Evolutionary conservation across 371 early-diverging fungal genomes (phyloP).

Genomic region (Cokeromyces recurvatus): DNA sequence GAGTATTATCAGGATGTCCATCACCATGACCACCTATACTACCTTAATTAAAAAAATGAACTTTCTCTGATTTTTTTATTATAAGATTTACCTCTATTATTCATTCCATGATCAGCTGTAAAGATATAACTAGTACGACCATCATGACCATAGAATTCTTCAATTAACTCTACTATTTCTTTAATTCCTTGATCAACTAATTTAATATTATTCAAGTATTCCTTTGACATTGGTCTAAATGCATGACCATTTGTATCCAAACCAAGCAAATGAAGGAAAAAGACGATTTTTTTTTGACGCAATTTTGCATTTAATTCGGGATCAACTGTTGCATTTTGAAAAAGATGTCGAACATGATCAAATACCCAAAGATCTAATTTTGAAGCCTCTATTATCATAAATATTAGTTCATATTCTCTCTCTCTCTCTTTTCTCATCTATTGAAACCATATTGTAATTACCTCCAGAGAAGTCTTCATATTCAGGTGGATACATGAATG

Average conservation of each 20-base stretch:
- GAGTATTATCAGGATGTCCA: slow-evolving; percentile 92
- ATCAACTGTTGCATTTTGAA: slow-evolving; percentile 42
- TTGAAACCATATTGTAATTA: too few relatives aligned
- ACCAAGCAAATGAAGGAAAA: slow-evolving; percentile 92
- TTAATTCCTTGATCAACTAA: slow-evolving; percentile 77
- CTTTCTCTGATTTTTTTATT: too few relatives aligned
- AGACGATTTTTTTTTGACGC: slow-evolving; percentile 72
- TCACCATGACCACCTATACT: slow-evolving; percentile 82
- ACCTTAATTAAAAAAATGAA: too few relatives aligned
- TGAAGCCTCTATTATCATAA: slow-evolving; percentile 72
- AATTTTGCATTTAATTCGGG: slow-evolving; percentile 49
- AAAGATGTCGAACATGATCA: slow-evolving; percentile 53
- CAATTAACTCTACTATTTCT: slow-evolving; percentile 59
- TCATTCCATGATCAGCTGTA: slow-evolving; percentile 97
- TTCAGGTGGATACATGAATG: slow-evolving; percentile 86
- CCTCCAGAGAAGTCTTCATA: slow-evolving; percentile 86
- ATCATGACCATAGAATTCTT: slow-evolving; percentile 77
- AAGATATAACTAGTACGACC: slow-evolving; percentile 84
- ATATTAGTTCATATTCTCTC: background rate
- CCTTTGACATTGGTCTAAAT: slow-evolving; percentile 78
- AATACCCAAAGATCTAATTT: slow-evolving; percentile 90
- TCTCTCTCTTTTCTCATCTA: background rate
- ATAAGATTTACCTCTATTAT: slow-evolving; percentile 60
- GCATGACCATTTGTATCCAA: slow-evolving; percentile 95
- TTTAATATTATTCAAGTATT: slow-evolving; percentile 78